Percentiles rank a stretch among this genome's conserved stretches.
phyloP scores from a whole-genome alignment of 257 asterid species.

The Pogostemon cablin region DNA sequence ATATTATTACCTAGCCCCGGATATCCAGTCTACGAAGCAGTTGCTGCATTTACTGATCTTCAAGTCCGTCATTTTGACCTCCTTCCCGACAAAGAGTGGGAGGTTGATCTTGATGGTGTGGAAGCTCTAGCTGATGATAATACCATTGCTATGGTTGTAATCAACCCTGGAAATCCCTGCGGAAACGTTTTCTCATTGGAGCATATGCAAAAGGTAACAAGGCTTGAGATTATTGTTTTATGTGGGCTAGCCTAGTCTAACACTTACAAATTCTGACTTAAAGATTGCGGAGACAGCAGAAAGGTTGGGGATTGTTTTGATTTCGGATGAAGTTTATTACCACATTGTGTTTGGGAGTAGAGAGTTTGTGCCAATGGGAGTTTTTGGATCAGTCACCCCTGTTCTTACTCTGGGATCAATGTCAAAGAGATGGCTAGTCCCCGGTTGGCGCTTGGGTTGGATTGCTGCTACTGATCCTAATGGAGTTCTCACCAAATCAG shows the following conservation, averaged over 20 bases:
- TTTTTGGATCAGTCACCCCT: conserved; percentile 39
- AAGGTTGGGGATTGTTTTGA: conserved; percentile 56
- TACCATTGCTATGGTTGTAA: conserved; percentile 67
- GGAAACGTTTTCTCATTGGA: conserved; percentile 60
- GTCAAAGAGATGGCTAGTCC: conserved; percentile 78
- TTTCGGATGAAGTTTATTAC: conserved; percentile 72
- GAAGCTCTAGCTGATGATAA: conserved; percentile 68
- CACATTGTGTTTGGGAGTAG: conserved; percentile 58
- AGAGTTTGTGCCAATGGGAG: conserved; percentile 58
- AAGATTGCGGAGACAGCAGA: conserved; percentile 71
- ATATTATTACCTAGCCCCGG: conserved; percentile 71
- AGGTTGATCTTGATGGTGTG: conserved; percentile 59
- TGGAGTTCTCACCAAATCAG: conserved; percentile 51
- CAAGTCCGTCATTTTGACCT: conserved; percentile 71
- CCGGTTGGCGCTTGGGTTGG: conserved; percentile 86
- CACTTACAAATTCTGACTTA: neutral
- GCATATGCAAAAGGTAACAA: conserved; percentile 61
- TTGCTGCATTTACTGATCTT: conserved; percentile 50
- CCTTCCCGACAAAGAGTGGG: conserved; percentile 61
- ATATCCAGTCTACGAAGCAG: conserved; percentile 63
- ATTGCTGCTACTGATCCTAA: conserved; percentile 59
- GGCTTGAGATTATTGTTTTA: too few relatives aligned
- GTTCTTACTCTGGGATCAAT: conserved; percentile 52
- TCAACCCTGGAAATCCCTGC: conserved; percentile 83
- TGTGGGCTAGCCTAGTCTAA: conserved; percentile 7